Base-by-base conservation (phyloP, 1,284 basidiomycete genomes). In the Pseudozyma flocculosa region DNA sequence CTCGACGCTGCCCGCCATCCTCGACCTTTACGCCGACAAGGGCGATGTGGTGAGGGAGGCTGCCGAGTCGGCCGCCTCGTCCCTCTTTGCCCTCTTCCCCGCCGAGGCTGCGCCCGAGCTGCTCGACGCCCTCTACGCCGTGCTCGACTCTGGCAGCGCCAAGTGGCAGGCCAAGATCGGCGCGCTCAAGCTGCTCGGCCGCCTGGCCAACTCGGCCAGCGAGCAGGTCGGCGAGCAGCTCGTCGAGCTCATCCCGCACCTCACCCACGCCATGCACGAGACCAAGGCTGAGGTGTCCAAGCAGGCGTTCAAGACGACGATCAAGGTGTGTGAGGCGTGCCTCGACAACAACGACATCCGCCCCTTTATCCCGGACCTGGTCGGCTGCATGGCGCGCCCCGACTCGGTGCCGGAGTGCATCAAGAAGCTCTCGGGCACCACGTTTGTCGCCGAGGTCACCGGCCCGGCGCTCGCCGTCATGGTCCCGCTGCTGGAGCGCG, bases 81-180 rank as follows among this genome's bases (percentile, higher is more conserved):
- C 88, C 38, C 86, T 96, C 67, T 80, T 95, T 68, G 89, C 90
- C 75, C 83, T 91, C 18, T 85, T 87, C 50, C 90, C 93, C 22
- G 86, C 91, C 3, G 86, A 90, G 21, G 88, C 86, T 17, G 84
- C 86, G 24, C 79, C 87, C 52, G 77, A 76, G 38, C 84, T 92
- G 17, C 88, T 94, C 75, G 83, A 84, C 43, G 80, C 82, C 4
- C 83, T 97, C 26, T 87, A 88, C 76, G 82, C 81, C 34, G 85
- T 89, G 50, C 80, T 97, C 29, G 87, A 90, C 48, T 85, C 84
- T 48, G 67, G 75, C 47, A 73, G 72, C 48, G 90, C 89, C 48
- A 96, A 96, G 80, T 98, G 94, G 94, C 86, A 88, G 70, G 87
- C 88, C 59, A 97, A 98, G 83, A 88, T 94, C 15, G 92, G 90